Conservation (phyloP, 2,329 filamentous ascomycete species). For the Talaromyces piceae region DNA sequence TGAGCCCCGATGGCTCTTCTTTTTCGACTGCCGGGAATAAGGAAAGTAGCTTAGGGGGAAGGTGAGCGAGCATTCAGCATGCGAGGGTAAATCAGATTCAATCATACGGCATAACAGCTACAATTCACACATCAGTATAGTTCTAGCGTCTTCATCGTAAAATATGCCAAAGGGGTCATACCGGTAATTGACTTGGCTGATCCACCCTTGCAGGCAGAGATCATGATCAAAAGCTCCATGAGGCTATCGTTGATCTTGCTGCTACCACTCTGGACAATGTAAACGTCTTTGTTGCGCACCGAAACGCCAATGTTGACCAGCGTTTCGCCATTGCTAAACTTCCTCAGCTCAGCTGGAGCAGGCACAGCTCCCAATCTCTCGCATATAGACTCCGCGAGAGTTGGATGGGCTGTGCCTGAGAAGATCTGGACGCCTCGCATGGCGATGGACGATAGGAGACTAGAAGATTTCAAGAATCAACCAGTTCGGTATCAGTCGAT, state of each 20-base stretch:
- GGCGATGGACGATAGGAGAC: slow-evolving; percentile 17
- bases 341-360: slow-evolving; percentile 54
- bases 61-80: slow-evolving; percentile 22
- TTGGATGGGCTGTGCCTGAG: slow-evolving; percentile 58
- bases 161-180: slow-evolving; percentile 39
- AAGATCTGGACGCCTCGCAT: slow-evolving; percentile 65
- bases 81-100: slow-evolving; percentile 24
- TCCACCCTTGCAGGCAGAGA: slow-evolving; percentile 94
- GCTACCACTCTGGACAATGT: slow-evolving; percentile 96
- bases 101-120: slow-evolving; percentile 43
- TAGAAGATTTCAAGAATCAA: background rate
- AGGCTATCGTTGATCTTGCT: slow-evolving; percentile 95
- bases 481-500: slow-evolving; percentile 4
- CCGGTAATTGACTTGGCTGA: slow-evolving; percentile 95
- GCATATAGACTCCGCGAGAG: slow-evolving; percentile 58
- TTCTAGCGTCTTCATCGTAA: slow-evolving; percentile 1
- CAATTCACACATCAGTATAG: background rate
- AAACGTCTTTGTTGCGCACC: slow-evolving; percentile 96
- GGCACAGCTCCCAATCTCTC: slow-evolving; percentile 56
- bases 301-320: slow-evolving; percentile 60
- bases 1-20: slow-evolving; percentile 92
- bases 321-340: slow-evolving; percentile 65
- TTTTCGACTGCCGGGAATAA: slow-evolving; percentile 99
- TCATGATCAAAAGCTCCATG: slow-evolving; percentile 99
- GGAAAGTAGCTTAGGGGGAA: slow-evolving; percentile 65